Evolutionary conservation across 345 rosid genomes (phyloP).

Genomic region (Geranium rotundifolium): DNA sequence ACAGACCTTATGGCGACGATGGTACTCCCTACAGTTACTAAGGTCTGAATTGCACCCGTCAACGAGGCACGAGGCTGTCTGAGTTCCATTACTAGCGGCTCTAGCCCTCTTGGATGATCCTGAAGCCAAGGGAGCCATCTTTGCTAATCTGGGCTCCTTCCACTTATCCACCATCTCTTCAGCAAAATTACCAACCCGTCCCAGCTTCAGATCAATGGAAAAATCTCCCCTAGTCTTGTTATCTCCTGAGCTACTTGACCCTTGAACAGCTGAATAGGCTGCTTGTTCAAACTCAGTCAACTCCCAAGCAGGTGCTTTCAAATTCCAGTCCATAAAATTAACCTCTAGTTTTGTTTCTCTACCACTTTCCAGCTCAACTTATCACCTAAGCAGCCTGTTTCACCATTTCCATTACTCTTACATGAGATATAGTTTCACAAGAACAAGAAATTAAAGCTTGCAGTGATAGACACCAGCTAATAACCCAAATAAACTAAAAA

Average conservation of each 20-base stretch:
- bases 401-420: too few species aligned
- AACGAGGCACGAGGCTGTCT: slow-evolving; percentile 48
- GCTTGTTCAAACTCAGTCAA: slow-evolving; percentile 44
- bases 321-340: slow-evolving; percentile 66
- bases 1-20: slow-evolving; percentile 88
- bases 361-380: background rate
- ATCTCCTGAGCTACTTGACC: slow-evolving; percentile 30
- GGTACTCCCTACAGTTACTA: slow-evolving; percentile 61
- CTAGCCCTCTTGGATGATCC: slow-evolving; percentile 53
- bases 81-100: slow-evolving; percentile 29
- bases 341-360: slow-evolving; percentile 4
- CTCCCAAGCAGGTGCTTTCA: slow-evolving; percentile 44
- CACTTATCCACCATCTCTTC: slow-evolving; percentile 29
- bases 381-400: too few species aligned
- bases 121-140: slow-evolving; percentile 23
- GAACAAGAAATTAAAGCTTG: background rate
- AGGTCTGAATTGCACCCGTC: slow-evolving; percentile 70
- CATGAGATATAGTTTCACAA: background rate
- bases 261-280: slow-evolving; percentile 28
- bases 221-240: slow-evolving; percentile 27
- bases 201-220: slow-evolving; percentile 75
- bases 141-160: slow-evolving; percentile 28
- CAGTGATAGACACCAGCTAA: background rate
- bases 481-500: background rate
- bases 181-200: slow-evolving; percentile 33